phyloP scores from a whole-genome alignment of 169 alveolate genomes.

The Plasmodium billcollinsi region DNA sequence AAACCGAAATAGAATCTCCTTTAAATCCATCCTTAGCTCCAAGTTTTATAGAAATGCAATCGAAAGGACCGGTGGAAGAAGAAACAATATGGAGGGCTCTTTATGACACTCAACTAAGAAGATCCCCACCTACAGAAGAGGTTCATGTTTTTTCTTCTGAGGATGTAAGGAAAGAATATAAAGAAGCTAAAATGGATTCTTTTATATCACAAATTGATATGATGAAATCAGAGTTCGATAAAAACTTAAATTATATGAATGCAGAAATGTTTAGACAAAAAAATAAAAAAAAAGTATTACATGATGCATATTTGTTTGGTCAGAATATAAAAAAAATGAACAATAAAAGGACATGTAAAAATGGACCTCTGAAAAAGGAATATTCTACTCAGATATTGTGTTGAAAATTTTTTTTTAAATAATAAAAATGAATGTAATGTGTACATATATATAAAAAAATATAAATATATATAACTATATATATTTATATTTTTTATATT shows the following conservation, averaged over 20 bases:
- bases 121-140: slow-evolving; percentile 73
- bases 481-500: neutral
- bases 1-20: neutral
- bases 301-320: neutral
- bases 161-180: slow-evolving; percentile 41
- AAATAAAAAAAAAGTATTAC: slow-evolving; percentile 6
- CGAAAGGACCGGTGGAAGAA: slow-evolving; percentile 73
- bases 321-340: neutral
- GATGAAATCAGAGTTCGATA: slow-evolving; percentile 35
- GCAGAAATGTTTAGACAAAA: slow-evolving; percentile 24
- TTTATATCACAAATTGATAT: slow-evolving; percentile 27
- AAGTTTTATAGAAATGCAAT: slow-evolving; percentile 41
- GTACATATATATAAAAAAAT: neutral
- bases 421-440: neutral
- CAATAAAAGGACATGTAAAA: neutral
- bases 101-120: slow-evolving; percentile 59
- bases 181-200: slow-evolving; percentile 37
- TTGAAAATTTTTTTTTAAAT: neutral
- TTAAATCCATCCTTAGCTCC: neutral
- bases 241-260: slow-evolving; percentile 19
- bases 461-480: neutral
- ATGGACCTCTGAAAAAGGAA: slow-evolving; percentile 5
- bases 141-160: slow-evolving; percentile 56
- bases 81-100: slow-evolving; percentile 75
- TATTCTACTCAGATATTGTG: slow-evolving; percentile 21